Conservation (phyloP, 192 early-diverging fungal genomes). For the Linnemannia elongata region DNA sequence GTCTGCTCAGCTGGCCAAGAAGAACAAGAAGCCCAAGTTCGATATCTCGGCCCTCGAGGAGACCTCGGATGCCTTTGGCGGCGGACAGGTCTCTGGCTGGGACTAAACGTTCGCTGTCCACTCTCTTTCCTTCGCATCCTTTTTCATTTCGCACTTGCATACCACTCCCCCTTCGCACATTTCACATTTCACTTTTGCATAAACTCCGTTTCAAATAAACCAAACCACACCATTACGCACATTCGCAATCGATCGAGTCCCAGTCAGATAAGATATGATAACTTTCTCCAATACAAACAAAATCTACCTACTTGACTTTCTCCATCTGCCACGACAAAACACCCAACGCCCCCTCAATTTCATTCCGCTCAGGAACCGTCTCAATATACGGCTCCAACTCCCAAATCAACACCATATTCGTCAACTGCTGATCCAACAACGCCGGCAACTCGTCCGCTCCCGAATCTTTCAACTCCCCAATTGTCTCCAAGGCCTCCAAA, state of each 20-base stretch:
- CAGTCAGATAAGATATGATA: background rate
- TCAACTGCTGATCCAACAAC: constrained; percentile 45
- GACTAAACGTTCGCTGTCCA: constrained; percentile 18
- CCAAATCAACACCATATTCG: constrained; percentile 42
- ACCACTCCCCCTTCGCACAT: background rate
- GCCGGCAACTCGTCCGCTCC: constrained; percentile 45
- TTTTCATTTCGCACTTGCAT: background rate
- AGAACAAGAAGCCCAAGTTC: constrained; percentile 61
- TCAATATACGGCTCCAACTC: constrained; percentile 52
- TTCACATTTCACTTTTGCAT: background rate
- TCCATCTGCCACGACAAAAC: constrained; percentile 52
- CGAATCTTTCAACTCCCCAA: constrained; percentile 33
- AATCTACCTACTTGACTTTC: constrained; percentile 34
- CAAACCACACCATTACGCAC: background rate
- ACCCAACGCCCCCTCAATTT: constrained; percentile 23
- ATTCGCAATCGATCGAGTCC: no score
- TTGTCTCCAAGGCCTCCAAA: constrained; percentile 42
- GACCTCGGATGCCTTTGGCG: constrained; percentile 51
- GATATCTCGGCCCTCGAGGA: constrained; percentile 61
- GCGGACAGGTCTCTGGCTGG: constrained; percentile 41
- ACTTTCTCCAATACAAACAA: background rate
- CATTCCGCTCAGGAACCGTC: constrained; percentile 36
- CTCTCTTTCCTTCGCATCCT: background rate
- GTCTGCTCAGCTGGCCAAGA: constrained; percentile 58
- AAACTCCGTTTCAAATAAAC: background rate